Evolutionary conservation across 2,329 filamentous ascomycete species (phyloP), one percentile per base, ranked within the genome.

Genomic region (Exophiala xenobiotica): DNA sequence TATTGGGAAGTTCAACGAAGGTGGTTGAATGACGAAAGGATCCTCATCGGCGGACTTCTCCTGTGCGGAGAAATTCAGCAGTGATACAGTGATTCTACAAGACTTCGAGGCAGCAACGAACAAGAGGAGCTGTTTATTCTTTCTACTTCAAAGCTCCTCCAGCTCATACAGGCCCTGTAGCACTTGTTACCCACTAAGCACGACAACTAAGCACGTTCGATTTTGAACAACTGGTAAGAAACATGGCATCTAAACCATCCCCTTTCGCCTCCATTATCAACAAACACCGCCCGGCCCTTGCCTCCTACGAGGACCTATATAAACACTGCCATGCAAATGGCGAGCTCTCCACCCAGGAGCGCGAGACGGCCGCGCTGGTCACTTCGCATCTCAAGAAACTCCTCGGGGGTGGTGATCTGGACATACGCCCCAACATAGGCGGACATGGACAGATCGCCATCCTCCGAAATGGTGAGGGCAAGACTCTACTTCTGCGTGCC

Each of bases 301-400:
- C 59, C 3, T 64, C 65, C 1, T 82, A 81, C 59, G 75, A 83
- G 67, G 65, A 66, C 1, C 67, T 80, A 3, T 85, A 85, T 71
- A 81, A 77, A 57, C 65, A 81, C 61, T 75, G 84, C 47, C 82
- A 85, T 61, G 64, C 71, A 9, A 67, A 83, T 57, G 81, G 82
- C 0, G 82, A 83, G 46, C 75, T 85, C 22, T 83, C 81, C 0
- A 71, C 73, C 2, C 79, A 78, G 62, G 82, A 85, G 62, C 62
- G 70, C 14, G 64, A 73, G 33, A 83, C 81, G 0, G 77, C 81
- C 0, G 63, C 71, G 14, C 74, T 65, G 0, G 70, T 80, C 35
- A 70, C 73, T 1, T 57, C 65, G 2, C 65, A 74, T 38, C 70
- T 83, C 0, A 52, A 58, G 20, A 56, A 47, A n/a, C 47, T 68